Conservation (phyloP, 768 basidiomycete species). For the Amanita fuliginea region DNA sequence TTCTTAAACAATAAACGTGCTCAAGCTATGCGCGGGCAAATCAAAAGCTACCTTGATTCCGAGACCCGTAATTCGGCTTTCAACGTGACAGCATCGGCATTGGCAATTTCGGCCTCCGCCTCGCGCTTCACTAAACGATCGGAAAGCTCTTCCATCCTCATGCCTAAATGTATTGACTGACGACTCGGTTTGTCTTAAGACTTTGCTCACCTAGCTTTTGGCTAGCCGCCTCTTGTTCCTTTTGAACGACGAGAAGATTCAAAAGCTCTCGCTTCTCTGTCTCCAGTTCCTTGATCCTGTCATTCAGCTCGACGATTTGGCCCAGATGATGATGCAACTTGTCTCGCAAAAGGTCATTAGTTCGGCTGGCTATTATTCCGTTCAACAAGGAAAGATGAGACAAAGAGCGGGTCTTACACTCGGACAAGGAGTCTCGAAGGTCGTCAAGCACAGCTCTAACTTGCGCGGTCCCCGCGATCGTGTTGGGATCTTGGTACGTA, state of each 20-base stretch:
- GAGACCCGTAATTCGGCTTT: conserved; percentile 14
- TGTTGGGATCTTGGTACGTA: background rate
- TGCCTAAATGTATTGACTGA: conserved; percentile 10
- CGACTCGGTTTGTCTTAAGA: conserved; percentile 8
- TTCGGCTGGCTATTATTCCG: conserved; percentile 20
- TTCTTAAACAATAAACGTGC: conserved; percentile 5
- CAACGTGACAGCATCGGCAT: conserved; percentile 13
- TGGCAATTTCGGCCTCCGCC: conserved; percentile 15
- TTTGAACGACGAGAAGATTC: conserved; percentile 10
- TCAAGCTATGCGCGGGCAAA: conserved; percentile 6
- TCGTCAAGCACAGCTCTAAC: background rate
- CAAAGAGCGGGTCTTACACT: conserved; percentile 13
- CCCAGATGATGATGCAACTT: conserved; percentile 23
- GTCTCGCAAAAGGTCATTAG: conserved; percentile 27
- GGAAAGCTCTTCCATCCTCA: conserved; percentile 14
- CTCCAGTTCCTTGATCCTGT: conserved; percentile 25
- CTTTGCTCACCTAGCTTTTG: conserved; percentile 9
- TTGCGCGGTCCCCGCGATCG: background rate
- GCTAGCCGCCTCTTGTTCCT: conserved; percentile 7
- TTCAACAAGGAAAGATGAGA: background rate
- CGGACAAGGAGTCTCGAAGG: conserved; percentile 9
- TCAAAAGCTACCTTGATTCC: conserved; percentile 10
- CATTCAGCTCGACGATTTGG: conserved; percentile 21
- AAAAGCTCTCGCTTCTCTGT: conserved; percentile 16
- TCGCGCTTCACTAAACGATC: conserved; percentile 18